A percentile compares a stretch with the other conserved stretches of the same genome.
phyloP scores from a whole-genome alignment of 31 red algal species.

The Odonthalia washingtoniensis region DNA sequence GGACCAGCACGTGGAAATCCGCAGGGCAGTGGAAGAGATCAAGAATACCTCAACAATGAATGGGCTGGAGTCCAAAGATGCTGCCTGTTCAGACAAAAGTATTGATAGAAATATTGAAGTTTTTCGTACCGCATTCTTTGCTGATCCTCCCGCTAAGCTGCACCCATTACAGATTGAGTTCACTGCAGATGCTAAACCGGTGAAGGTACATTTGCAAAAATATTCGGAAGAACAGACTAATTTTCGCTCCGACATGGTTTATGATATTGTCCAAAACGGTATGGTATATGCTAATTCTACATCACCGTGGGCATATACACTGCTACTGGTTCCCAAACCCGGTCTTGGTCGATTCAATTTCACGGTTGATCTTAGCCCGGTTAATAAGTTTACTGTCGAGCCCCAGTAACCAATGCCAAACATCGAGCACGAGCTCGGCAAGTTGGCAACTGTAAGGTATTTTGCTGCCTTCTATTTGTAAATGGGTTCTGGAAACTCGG shows the following conservation, averaged over 20 bases:
- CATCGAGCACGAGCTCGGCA: neutral
- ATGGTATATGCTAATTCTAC: neutral
- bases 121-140: conserved; percentile 8
- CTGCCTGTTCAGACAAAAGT: neutral
- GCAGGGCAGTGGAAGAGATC: conserved; percentile 6
- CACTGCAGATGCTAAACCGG: neutral
- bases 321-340: conserved; percentile 14
- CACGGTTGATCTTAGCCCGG: conserved; percentile 3
- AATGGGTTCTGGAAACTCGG: conserved; percentile 36
- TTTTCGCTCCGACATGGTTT: neutral
- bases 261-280: neutral
- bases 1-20: conserved; percentile 15
- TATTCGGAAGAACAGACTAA: neutral
- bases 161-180: conserved; percentile 24
- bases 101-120: neutral
- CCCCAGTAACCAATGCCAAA: conserved; percentile 19
- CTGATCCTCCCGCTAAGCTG: neutral
- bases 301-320: conserved; percentile 3
- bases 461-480: conserved; percentile 16
- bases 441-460: neutral
- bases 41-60: neutral
- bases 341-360: neutral
- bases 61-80: neutral
- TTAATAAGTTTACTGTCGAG: conserved; percentile 1
- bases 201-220: neutral